phyloP scores from a whole-genome alignment of 768 basidiomycete genomes.

The Crucibulum laeve region DNA sequence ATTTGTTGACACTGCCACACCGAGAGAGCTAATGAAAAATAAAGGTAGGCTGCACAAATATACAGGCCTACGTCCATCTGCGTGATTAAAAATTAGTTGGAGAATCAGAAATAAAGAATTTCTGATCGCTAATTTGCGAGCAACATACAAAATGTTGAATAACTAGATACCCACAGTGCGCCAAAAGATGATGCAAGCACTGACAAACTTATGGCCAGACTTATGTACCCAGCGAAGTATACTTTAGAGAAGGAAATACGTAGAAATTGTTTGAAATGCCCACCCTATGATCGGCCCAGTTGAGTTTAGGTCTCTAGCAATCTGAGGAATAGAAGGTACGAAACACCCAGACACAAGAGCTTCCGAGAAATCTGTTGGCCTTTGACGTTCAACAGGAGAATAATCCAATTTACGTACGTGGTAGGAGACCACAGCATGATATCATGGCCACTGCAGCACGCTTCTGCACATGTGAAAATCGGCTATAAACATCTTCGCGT shows the following conservation, averaged over 20 bases:
- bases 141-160: conserved; percentile 6
- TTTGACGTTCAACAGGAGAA: no score
- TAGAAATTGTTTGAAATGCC: neutral
- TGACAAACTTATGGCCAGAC: conserved; percentile 3
- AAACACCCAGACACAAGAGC: conserved; percentile 70
- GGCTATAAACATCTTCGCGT: no score
- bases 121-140: neutral
- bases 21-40: conserved; percentile 53
- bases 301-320: conserved; percentile 59
- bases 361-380: no score
- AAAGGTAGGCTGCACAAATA: conserved; percentile 60
- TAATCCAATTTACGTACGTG: no score
- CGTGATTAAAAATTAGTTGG: neutral
- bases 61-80: conserved; percentile 62
- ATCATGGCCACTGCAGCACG: no score
- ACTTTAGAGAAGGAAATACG: neutral
- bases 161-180: neutral
- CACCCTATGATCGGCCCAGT: conserved; percentile 57
- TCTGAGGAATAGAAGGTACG: conserved; percentile 70
- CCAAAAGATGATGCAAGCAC: conserved; percentile 1
- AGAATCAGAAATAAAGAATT: neutral
- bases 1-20: conserved; percentile 43
- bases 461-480: no score
- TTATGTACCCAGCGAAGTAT: no score
- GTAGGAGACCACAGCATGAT: no score